Base-by-base conservation (phyloP, 495 filamentous ascomycete genomes). In the Neurospora africana region DNA sequence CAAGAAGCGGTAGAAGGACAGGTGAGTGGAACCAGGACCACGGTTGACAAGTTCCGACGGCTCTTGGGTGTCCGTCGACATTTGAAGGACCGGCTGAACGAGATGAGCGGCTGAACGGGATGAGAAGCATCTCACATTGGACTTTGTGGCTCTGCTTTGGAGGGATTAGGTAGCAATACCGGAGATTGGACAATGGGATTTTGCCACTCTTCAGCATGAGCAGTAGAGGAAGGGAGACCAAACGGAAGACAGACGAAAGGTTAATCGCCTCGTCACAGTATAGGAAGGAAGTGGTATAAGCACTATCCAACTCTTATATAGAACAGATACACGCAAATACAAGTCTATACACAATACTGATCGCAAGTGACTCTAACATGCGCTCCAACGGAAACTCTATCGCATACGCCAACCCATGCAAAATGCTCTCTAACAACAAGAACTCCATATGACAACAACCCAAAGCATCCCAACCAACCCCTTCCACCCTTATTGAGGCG, bases 401-500 rank as follows among this genome's bases (percentile, higher is more conserved):
- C 5, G 5, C 53, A 17, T 9, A 33, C 53, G 53, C 53, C 53
- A 65, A 65, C 1, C 53, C 27, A 65, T 65, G 53, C 53, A 65
- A 61, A 65, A 33, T 65, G 53, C 53, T 33, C 4, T 65, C 53
- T 33, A 33, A 65, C 53, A 33, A 33, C 23, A 17, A 30, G 13
- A 61, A 1, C 13, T 61, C 27, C 17, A 30, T 17, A 61, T 27
- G 17, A 17, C 23, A 27, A 4, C 44, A n/a, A 44, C 21, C 21
- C 21, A 53, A 53, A 13, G 10, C 19, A n/a, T 9, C 19, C n/a
- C n/a, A 10, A 19, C 9, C 40, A 30, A 38, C 36, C 33, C 15
- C 2, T 0, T 61, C 9, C 19, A 21, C 15, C 7, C n/a, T 5
- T 17, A 44, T 1, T 33, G 23, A 0, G 89, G 87, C 74, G 86